Evolutionary conservation across 2,329 filamentous ascomycete genomes (phyloP), one percentile per base, ranked within the genome.

Genomic region (Aspergillus novofumigatus): DNA sequence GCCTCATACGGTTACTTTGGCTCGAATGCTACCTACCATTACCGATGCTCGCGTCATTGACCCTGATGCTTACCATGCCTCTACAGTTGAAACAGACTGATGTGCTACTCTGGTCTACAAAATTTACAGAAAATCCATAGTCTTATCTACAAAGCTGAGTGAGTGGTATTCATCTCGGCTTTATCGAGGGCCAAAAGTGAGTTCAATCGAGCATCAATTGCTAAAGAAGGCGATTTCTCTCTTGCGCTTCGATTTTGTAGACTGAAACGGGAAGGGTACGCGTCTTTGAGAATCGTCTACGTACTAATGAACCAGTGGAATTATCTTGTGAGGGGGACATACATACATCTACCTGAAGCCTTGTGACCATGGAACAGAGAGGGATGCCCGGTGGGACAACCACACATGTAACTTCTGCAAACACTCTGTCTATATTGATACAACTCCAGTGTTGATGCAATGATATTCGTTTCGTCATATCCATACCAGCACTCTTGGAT

Each of bases 21-120:
- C 21, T 48, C 23, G 44, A 44, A 61, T 61, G 50, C 57, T 57
- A 61, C 59, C 53, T 45, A 45, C 42, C 42, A 44, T 45, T 45
- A 45, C 42, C 49, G 41, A 52, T 63, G 59, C 59, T 62, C 42
- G 58, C 62, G 64, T 66, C 64, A 65, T 65, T 58, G 59, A 60
- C 49, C 28, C 41, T 28, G 42, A 20, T 41, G 28, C 32, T 29
- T 35, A n/a, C 38, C 44, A 17, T 17, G 20, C 28, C 17, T 26
- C 23, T 23, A 7, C 14, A 29, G 32, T 54, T 57, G 56, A 44
- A 59, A 54, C 58, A 60, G 50, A 53, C 45, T 54, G 55, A 62
- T 51, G 44, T 56, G 42, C 53, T 57, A 26, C 11, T 28, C 32
- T 25, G 41, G 29, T 8, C n/a, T 32, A 20, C 9, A 25, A 9